A percentile compares a stretch with the other conserved stretches of the same genome.
phyloP scores from a whole-genome alignment of 2,329 filamentous ascomycete species.

The Sporothrix pallida region DNA sequence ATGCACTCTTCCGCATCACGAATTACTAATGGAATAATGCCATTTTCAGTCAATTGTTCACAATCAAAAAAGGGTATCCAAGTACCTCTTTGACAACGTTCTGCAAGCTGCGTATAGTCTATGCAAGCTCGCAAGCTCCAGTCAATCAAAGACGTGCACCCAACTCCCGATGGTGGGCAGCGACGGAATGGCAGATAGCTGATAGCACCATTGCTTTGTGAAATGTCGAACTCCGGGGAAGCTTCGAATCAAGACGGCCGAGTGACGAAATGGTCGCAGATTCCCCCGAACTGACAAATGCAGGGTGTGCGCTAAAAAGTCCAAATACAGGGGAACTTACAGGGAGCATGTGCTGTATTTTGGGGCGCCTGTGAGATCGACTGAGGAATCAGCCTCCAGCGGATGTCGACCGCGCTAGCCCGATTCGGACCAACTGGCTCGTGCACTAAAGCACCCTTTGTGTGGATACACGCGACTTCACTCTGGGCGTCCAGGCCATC shows the following conservation, averaged over 20 bases:
- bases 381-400: too few relatives aligned
- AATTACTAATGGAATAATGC: slow-evolving; percentile 30
- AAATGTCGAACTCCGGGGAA: slow-evolving; percentile 32
- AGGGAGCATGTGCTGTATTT: neutral
- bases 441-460: neutral
- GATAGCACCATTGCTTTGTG: slow-evolving; percentile 30
- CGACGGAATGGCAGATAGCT: neutral
- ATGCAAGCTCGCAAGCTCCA: too few relatives aligned
- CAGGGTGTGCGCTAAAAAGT: neutral
- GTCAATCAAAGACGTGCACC: too few relatives aligned
- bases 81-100: slow-evolving; percentile 4
- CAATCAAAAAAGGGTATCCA: neutral
- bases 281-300: slow-evolving; percentile 29
- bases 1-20: neutral
- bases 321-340: neutral
- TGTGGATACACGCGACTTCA: slow-evolving; percentile 27
- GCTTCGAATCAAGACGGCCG: neutral
- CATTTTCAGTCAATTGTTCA: slow-evolving; percentile 13
- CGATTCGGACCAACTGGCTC: neutral
- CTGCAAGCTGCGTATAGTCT: neutral
- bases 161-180: neutral
- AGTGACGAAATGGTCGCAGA: slow-evolving; percentile 12
- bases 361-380: too few relatives aligned
- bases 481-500: neutral
- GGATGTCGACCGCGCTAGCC: too few relatives aligned